Evolutionary conservation across 768 basidiomycete genomes (phyloP).

Genomic region (Clitopilus hobsonii): DNA sequence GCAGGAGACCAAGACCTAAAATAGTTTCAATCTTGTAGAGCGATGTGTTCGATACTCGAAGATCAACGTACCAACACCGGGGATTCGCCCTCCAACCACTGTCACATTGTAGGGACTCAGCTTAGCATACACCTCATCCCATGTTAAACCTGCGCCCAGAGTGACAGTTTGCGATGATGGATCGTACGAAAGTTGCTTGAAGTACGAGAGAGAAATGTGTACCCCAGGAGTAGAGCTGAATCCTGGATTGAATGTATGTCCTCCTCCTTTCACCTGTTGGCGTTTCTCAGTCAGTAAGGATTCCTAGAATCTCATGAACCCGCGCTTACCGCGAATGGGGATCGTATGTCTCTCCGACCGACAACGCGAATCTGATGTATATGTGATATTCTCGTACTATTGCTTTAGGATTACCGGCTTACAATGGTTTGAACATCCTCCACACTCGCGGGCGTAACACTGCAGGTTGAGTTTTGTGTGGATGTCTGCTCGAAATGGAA

Average conservation of each 20-base stretch:
- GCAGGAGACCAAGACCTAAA: constrained; percentile 27
- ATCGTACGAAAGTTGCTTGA: neutral
- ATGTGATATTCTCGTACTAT: neutral
- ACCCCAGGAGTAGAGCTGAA: neutral
- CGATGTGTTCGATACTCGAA: too few relatives aligned
- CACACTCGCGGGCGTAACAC: neutral
- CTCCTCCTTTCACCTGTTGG: neutral
- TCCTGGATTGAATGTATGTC: neutral
- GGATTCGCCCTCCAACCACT: neutral
- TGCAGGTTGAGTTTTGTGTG: neutral
- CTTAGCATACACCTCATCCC: neutral
- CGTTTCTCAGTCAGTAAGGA: too few relatives aligned
- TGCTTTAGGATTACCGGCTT: neutral
- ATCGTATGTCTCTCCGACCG: neutral
- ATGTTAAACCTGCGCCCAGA: neutral
- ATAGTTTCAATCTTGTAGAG: too few relatives aligned
- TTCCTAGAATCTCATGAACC: too few relatives aligned
- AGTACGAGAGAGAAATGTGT: neutral
- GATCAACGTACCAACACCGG: neutral
- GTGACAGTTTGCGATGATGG: neutral
- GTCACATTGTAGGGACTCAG: neutral
- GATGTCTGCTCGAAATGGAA: neutral
- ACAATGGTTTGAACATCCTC: neutral
- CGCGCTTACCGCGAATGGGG: neutral
- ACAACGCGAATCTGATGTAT: neutral